Evolutionary conservation across 257 asterid species (phyloP).

Genomic region (Lycium ferocissimum): DNA sequence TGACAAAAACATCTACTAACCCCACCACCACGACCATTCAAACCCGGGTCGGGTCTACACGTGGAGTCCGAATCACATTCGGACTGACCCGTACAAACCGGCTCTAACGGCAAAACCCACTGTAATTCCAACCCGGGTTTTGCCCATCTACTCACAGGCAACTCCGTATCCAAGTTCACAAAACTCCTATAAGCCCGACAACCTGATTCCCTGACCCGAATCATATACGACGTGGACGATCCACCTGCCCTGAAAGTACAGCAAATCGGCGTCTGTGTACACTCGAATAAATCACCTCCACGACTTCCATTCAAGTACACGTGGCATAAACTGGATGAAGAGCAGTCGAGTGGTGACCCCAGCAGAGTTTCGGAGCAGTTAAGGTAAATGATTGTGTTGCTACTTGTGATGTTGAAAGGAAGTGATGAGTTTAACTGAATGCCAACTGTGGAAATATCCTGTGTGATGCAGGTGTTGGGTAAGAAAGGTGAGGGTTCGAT

Average conservation of each 20-base stretch:
- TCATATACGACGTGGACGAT: slow-evolving; percentile 63
- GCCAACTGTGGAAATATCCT: slow-evolving; percentile 68
- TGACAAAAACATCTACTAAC: slow-evolving; percentile 71
- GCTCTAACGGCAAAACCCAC: slow-evolving; percentile 79
- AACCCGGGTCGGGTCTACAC: slow-evolving; percentile 60
- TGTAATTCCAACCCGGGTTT: slow-evolving; percentile 75
- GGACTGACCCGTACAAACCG: slow-evolving; percentile 53
- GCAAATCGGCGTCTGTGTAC: slow-evolving; percentile 46
- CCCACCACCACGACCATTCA: slow-evolving; percentile 41
- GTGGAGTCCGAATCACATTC: slow-evolving; percentile 76
- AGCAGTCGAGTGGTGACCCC: slow-evolving; percentile 66
- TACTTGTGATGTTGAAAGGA: slow-evolving; percentile 85
- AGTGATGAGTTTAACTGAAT: slow-evolving; percentile 65
- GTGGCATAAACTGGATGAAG: slow-evolving; percentile 76
- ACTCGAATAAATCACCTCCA: slow-evolving; percentile 39
- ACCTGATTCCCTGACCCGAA: slow-evolving; percentile 57
- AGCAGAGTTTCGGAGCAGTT: slow-evolving; percentile 52
- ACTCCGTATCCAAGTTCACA: slow-evolving; percentile 61
- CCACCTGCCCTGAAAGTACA: slow-evolving; percentile 85
- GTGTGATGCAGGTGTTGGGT: slow-evolving; percentile 70
- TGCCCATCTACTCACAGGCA: slow-evolving; percentile 75
- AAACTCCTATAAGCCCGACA: slow-evolving; percentile 86
- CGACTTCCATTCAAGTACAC: slow-evolving; percentile 50
- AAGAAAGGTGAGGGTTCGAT: slow-evolving; percentile 65
- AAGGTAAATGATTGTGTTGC: slow-evolving; percentile 78